phyloP scores from a whole-genome alignment of 2,329 filamentous ascomycete species.

The Stachybotrys echinatus region DNA sequence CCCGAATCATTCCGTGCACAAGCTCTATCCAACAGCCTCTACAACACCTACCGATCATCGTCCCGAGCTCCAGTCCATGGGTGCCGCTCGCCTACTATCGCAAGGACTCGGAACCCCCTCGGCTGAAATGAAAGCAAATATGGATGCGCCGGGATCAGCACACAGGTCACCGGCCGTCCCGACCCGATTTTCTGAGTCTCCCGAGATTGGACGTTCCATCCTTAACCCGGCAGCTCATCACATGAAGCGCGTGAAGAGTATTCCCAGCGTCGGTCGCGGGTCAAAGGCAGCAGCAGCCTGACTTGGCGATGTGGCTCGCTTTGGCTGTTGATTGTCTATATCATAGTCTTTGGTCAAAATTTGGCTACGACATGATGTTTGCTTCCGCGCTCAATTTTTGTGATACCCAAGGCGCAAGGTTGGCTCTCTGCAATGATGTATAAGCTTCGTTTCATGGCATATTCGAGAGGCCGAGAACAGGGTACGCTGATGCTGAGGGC shows the following conservation, averaged over 20 bases:
- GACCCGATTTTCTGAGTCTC: slow-evolving; percentile 31
- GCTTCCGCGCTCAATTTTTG: slow-evolving; percentile 24
- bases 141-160: slow-evolving; percentile 14
- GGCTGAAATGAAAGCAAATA: slow-evolving; percentile 15
- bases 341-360: slow-evolving; percentile 5
- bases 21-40: slow-evolving; percentile 33
- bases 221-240: slow-evolving; percentile 24
- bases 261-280: slow-evolving; percentile 23
- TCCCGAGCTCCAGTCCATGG: slow-evolving; percentile 7
- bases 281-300: slow-evolving; percentile 29
- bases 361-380: slow-evolving; percentile 17
- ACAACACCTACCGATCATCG: slow-evolving; percentile 7
- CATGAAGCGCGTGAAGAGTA: slow-evolving; percentile 25
- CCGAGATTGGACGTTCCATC: slow-evolving; percentile 36
- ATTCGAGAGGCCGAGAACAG: slow-evolving; percentile 9
- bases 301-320: slow-evolving; percentile 3
- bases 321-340: not conserved
- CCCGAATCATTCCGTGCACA: slow-evolving; percentile 71
- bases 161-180: slow-evolving; percentile 20
- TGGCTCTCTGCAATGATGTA: slow-evolving; percentile 15
- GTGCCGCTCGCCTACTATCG: slow-evolving; percentile 13
- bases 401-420: slow-evolving; percentile 30
- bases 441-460: slow-evolving; percentile 12
- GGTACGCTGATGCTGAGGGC: not conserved
- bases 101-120: slow-evolving; percentile 10